Conservation (phyloP, 2,329 filamentous ascomycete genomes). For the Penicillium rolfsii region DNA sequence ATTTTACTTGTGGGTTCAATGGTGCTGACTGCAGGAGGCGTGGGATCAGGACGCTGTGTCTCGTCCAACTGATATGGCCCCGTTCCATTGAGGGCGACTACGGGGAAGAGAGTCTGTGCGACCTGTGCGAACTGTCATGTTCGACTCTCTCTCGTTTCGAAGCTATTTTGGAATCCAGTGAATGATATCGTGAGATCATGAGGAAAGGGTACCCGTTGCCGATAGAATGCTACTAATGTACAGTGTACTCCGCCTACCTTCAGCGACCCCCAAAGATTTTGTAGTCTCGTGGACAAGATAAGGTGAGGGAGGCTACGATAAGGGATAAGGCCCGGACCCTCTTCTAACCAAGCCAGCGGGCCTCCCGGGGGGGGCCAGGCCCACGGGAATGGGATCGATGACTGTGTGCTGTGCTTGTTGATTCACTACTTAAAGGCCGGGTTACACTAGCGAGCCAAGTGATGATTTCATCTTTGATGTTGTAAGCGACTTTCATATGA, state of each 20-base stretch:
- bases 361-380: constrained; percentile 5
- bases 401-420: neutral
- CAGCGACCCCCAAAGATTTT: too few species aligned
- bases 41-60: neutral
- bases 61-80: neutral
- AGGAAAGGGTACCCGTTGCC: neutral
- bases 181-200: too few species aligned
- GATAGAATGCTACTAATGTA: neutral
- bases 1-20: neutral
- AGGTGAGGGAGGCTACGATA: constrained; percentile 20
- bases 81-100: neutral
- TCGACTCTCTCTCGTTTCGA: too few species aligned
- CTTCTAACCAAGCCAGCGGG: constrained; percentile 4
- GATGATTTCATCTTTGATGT: neutral
- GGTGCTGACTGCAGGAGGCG: neutral
- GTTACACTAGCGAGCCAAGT: neutral
- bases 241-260: neutral
- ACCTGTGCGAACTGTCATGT: neutral
- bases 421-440: neutral
- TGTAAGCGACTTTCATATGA: neutral
- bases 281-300: neutral
- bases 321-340: constrained; percentile 17
- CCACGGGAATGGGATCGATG: constrained; percentile 18
- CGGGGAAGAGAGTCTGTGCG: neutral
- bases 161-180: too few species aligned